phyloP scores from a whole-genome alignment of 768 basidiomycete species.

The Daedaleopsis nitida region DNA sequence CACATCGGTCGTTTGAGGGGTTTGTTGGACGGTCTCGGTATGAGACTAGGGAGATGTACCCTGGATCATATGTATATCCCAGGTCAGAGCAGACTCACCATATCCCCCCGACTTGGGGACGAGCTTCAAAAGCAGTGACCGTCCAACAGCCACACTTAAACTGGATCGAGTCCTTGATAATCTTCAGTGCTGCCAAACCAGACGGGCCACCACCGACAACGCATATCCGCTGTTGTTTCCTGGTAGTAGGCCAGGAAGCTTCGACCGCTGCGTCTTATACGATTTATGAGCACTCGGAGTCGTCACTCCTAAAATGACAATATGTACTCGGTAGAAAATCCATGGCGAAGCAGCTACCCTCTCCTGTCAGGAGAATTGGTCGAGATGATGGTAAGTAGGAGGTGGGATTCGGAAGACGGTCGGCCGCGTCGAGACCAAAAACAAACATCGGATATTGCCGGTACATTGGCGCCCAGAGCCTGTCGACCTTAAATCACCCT shows the following conservation, averaged over 20 bases:
- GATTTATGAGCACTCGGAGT: background rate
- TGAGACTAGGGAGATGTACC: background rate
- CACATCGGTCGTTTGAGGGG: too few species aligned
- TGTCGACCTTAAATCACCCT: too few species aligned
- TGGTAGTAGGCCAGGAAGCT: background rate
- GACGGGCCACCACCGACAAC: constrained; percentile 78
- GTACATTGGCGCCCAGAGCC: too few species aligned
- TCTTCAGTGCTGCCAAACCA: constrained; percentile 71
- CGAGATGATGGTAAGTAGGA: background rate
- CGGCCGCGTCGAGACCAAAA: background rate
- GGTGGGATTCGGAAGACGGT: too few species aligned
- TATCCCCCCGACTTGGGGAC: constrained; percentile 70
- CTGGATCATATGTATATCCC: too few species aligned
- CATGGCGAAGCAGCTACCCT: background rate
- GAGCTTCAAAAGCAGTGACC: constrained; percentile 63
- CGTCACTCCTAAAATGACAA: background rate
- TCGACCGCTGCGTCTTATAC: constrained; percentile 7
- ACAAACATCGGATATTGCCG: too few species aligned
- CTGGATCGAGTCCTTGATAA: constrained; percentile 59
- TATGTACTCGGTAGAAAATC: constrained; percentile 22
- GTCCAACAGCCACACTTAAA: constrained; percentile 63
- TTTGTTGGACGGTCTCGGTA: too few species aligned
- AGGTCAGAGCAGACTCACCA: constrained; percentile 59
- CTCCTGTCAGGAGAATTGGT: background rate
- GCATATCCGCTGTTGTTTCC: constrained; percentile 43